Conservation (phyloP, 1,284 basidiomycete genomes). For the Anthracocystis setariae region DNA sequence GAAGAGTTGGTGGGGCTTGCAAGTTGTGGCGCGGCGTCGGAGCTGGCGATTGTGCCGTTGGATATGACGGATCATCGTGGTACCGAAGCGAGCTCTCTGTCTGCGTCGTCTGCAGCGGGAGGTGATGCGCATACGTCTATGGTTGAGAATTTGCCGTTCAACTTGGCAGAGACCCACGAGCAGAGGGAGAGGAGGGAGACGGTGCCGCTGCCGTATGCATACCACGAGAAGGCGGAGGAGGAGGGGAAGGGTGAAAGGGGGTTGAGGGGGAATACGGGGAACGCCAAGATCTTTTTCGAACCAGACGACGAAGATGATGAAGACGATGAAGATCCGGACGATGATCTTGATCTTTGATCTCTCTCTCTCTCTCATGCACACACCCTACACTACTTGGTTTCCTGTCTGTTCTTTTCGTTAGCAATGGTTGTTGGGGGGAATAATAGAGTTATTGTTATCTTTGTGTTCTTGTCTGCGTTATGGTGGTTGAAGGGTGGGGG, state of each 20-base stretch:
- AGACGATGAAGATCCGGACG: slow-evolving; percentile 65
- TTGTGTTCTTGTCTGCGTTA: too few relatives aligned
- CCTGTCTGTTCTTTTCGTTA: not conserved
- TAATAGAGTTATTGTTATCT: too few relatives aligned
- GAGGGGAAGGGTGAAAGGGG: not conserved
- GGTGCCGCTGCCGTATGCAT: slow-evolving; percentile 58
- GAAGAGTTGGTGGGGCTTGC: slow-evolving; percentile 33
- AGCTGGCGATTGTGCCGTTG: slow-evolving; percentile 21
- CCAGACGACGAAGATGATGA: slow-evolving; percentile 63
- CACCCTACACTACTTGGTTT: not conserved
- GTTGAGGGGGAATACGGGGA: slow-evolving; percentile 50
- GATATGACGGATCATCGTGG: slow-evolving; percentile 30
- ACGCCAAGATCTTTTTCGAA: slow-evolving; percentile 62
- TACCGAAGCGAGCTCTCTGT: not conserved
- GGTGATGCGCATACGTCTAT: slow-evolving; percentile 34
- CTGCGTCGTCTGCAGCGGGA: not conserved
- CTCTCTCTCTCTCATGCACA: not conserved
- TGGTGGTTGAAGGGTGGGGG: too few relatives aligned
- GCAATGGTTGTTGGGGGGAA: too few relatives aligned
- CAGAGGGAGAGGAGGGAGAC: slow-evolving; percentile 52
- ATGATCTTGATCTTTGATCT: slow-evolving; percentile 63
- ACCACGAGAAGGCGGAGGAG: slow-evolving; percentile 35
- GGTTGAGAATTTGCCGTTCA: slow-evolving; percentile 53
- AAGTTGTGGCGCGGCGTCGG: not conserved
- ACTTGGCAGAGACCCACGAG: slow-evolving; percentile 49